Percentiles rank a stretch among this genome's conserved stretches.
Evolutionary conservation across 2,329 filamentous ascomycete species (phyloP).

Genomic region (Scedosporium minutisporum): DNA sequence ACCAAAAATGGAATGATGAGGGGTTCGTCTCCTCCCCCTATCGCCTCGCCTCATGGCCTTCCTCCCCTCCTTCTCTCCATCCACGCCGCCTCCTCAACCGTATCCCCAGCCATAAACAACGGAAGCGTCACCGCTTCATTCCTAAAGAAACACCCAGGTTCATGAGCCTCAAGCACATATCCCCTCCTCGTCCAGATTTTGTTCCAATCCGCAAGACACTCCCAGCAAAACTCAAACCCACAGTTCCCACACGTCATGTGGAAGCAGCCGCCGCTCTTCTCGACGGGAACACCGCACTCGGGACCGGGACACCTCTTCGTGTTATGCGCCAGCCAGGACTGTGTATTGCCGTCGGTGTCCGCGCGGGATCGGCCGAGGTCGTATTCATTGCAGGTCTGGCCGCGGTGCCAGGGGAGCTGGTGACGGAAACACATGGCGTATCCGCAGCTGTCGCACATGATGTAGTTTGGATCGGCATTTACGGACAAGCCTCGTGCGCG

Average conservation of each 20-base stretch:
- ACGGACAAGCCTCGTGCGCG: neutral
- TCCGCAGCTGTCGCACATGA: constrained; percentile 15
- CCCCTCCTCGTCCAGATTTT: constrained; percentile 9
- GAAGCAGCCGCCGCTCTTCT: constrained; percentile 24
- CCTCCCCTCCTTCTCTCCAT: neutral
- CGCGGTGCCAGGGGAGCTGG: constrained; percentile 16
- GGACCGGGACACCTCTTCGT: constrained; percentile 16
- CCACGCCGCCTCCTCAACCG: constrained; percentile 7
- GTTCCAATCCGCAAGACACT: constrained; percentile 17
- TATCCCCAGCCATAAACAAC: constrained; percentile 9
- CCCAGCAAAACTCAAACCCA: constrained; percentile 25
- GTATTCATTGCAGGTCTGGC: constrained; percentile 14
- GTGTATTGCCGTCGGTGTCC: constrained; percentile 8
- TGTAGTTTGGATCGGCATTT: constrained; percentile 4
- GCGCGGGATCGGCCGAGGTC: neutral
- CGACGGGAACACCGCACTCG: constrained; percentile 13
- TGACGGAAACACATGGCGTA: constrained; percentile 19
- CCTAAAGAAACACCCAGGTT: constrained; percentile 13
- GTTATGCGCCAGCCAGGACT: constrained; percentile 13
- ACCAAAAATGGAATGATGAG: neutral
- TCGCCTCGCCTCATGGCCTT: neutral
- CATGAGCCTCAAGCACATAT: constrained; percentile 9
- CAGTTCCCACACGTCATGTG: constrained; percentile 30
- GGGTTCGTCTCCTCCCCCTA: too few species aligned
- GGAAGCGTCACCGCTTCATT: constrained; percentile 5